Base-by-base conservation (phyloP, 441 rosid genomes). In the Flueggea neowawraea region DNA sequence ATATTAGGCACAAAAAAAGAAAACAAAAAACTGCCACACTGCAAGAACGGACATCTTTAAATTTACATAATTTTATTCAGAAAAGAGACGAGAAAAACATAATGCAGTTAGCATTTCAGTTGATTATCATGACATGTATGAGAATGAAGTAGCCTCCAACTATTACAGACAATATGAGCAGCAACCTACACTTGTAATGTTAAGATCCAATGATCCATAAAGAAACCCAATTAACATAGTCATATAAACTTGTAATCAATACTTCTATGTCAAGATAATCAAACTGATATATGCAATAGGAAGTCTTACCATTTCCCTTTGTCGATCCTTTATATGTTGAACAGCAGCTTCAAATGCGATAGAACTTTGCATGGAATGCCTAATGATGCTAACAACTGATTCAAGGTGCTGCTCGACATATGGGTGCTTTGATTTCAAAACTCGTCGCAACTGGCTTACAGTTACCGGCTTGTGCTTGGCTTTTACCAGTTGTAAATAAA, bases 381-480 rank as follows among this genome's bases (percentile, higher is more conserved):
- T 80, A 57, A 91, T 81, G 61, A 91, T 81, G 73, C 62, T 81
- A 68, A 85, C 79, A 50, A 87, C 77, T 1, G 84, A 64, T 52
- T 74, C 82, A 57, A 91, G 79, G 61, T 86, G 78, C 48, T 87
- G 84, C 64, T 91, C 96, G 49, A 89, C 67, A 75, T 78, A 94
- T 9, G 84, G 77, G 73, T 75, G 91, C 81, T 79, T 85, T 55
- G 90, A 69, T 67, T 84, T 87, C 73, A 91, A 62, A 64, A 76
- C 45, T 49, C 82, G 81, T 16, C 76, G 86, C 69, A 91, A 78
- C 79, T 81, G 81, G 60, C 69, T 70, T 55, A 75, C 69, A 60
- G 82, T 82, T 68, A 78, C 69, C 60, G 97, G 97, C 95, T 89
- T 87, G 69, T 91, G 81, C 73, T 81, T 89, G 67, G 96, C 99